Evolutionary conservation across 139 green algal species (phyloP).

Genomic region (Asterochloris sp.): DNA sequence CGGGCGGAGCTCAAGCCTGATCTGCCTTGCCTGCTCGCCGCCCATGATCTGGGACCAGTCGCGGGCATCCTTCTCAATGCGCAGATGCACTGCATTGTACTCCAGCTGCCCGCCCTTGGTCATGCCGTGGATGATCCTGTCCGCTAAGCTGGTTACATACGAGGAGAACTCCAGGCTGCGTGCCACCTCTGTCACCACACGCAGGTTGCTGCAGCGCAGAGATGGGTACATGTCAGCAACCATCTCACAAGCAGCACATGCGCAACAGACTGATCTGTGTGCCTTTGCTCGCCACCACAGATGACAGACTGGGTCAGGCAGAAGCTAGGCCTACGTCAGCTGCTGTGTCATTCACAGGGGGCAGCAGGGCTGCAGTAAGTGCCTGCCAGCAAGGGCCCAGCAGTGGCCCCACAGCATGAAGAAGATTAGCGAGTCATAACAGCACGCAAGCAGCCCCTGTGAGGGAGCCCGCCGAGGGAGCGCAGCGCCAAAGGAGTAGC

Average conservation of each 20-base stretch:
- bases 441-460: background rate
- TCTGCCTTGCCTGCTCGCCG: constrained; percentile 23
- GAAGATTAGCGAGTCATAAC: too few relatives aligned
- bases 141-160: constrained; percentile 38
- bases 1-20: too few relatives aligned
- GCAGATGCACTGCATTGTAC: constrained; percentile 56
- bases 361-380: too few relatives aligned
- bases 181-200: constrained; percentile 55
- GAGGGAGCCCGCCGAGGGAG: too few relatives aligned
- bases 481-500: background rate
- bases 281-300: too few relatives aligned
- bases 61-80: constrained; percentile 60
- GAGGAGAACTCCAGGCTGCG: constrained; percentile 52
- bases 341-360: too few relatives aligned
- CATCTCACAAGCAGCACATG: too few relatives aligned
- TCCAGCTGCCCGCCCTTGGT: constrained; percentile 21
- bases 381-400: too few relatives aligned
- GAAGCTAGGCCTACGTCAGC: too few relatives aligned
- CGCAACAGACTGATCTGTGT: too few relatives aligned
- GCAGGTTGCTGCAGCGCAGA: constrained; percentile 33
- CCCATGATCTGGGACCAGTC: constrained; percentile 66
- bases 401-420: too few relatives aligned
- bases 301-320: too few relatives aligned
- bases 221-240: background rate
- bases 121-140: constrained; percentile 49